These are phyloP conservation scores for Akanthomyces lecanii DNA, from an alignment of 2,329 filamentous ascomycete genomes.

Conservation along the genomic window DNA sequence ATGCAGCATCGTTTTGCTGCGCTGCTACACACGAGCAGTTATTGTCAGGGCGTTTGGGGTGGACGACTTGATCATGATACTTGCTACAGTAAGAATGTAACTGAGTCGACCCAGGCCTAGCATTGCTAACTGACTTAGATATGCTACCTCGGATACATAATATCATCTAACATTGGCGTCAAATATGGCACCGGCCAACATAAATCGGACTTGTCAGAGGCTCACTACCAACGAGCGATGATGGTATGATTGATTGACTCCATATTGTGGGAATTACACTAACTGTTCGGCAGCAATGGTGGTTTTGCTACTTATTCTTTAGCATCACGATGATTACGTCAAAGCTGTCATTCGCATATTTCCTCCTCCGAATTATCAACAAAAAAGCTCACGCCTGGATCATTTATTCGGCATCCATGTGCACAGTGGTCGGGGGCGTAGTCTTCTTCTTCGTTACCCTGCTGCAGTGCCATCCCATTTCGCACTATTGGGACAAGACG, in stretches of 20 bases:
- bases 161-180: constrained; percentile 33
- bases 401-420: constrained; percentile 32
- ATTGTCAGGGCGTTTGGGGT: constrained; percentile 36
- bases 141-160: constrained; percentile 34
- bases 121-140: constrained; percentile 21
- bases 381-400: constrained; percentile 31
- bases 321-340: constrained; percentile 33
- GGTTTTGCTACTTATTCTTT: constrained; percentile 37
- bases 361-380: constrained; percentile 38
- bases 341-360: constrained; percentile 41
- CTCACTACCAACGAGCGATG: constrained; percentile 29
- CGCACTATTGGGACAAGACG: constrained; percentile 37
- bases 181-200: constrained; percentile 39
- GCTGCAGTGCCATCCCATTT: constrained; percentile 38
- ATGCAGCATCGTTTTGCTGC: constrained; percentile 22
- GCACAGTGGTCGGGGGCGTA: constrained; percentile 34
- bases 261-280: background rate
- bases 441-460: constrained; percentile 39
- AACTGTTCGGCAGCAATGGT: constrained; percentile 30
- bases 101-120: background rate
- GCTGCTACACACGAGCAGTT: constrained; percentile 20
- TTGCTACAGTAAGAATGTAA: constrained; percentile 28
- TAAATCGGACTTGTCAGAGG: constrained; percentile 26
- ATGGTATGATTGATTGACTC: constrained; percentile 23
- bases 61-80: constrained; percentile 38